Base-by-base conservation (phyloP, 169 alveolate species). In the Eimeria necatrix region DNA sequence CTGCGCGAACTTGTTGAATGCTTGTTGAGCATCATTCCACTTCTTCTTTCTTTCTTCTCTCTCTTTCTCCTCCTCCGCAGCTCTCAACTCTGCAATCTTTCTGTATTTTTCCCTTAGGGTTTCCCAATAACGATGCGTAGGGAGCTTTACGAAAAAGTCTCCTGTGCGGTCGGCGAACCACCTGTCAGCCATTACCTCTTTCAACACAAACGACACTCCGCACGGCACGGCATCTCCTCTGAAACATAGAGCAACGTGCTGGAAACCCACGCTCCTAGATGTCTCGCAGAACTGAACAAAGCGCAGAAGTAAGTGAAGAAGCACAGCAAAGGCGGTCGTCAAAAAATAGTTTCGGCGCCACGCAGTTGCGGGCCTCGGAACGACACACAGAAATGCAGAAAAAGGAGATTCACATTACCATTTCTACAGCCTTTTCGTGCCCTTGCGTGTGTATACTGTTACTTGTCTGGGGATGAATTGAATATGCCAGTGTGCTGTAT, bases 171-270 rank as follows among this genome's bases (percentile, higher is more conserved):
- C 84, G 32, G 80, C 61, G 51, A 91, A 78, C 95, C 95, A 91
- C 64, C 95, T 81, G 49, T 91, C 95, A 24, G 95, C 95, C 71
- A 76, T 91, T n/a, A 59, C 91, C 64, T 91, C 95, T 41, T 71
- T 61, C 84, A 91, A 24, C 90, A 91, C 90, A 59, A 91, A 91
- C 53, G 87, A 80, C 18, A 91, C 32, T 46, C 95, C 90, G 26
- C 26, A 24, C 1, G 91, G 95, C 71, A 91, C 91, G 22, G 59
- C 83, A 26, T 74, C 81, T n/a, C 95, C 95, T 22, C 90, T 32
- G 49, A 91, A 56, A 18, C 87, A 74, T 32, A 91, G 61, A 46
- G 91, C 91, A 81, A 91, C 95, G 41, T 91, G 95, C 60, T 91
- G 95, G 16, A 91, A 61, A n/a, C 90, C 86, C 84, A 74, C 95